These are phyloP conservation scores for Geopyxis carbonaria DNA, from an alignment of 495 filamentous ascomycete genomes.

Conservation along the genomic window DNA sequence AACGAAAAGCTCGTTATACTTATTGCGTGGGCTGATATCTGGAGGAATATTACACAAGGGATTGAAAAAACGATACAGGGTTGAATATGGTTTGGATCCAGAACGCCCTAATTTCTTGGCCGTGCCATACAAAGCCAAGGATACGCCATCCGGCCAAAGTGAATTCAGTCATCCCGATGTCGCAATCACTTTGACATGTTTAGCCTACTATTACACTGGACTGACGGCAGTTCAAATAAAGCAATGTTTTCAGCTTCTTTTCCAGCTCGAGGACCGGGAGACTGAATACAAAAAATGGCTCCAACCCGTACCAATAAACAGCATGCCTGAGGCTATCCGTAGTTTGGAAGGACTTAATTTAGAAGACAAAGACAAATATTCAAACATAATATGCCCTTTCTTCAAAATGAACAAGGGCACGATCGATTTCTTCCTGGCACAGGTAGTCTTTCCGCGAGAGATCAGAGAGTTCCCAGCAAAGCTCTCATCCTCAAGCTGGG, in stretches of 20 bases:
- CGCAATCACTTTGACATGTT: constrained; percentile 45
- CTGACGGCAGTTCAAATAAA: constrained; percentile 38
- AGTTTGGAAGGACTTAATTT: constrained; percentile 42
- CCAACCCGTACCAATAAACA: constrained; percentile 26
- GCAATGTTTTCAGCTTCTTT: constrained; percentile 33
- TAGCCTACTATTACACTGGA: constrained; percentile 54
- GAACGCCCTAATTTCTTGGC: constrained; percentile 40
- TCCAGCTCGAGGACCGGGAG: constrained; percentile 38
- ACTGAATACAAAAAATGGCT: constrained; percentile 41
- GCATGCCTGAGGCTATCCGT: constrained; percentile 26
- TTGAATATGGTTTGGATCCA: constrained; percentile 46
- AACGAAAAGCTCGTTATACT: constrained; percentile 31
- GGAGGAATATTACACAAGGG: constrained; percentile 37
- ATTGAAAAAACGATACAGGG: constrained; percentile 45
- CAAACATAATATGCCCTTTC: constrained; percentile 32
- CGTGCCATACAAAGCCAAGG: constrained; percentile 56
- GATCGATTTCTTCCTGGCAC: constrained; percentile 46
- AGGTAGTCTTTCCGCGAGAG: constrained; percentile 48
- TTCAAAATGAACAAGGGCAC: constrained; percentile 35
- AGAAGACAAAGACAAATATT: constrained; percentile 31
- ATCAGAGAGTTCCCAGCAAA: constrained; percentile 48
- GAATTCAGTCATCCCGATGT: constrained; percentile 66
- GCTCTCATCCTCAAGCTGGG: constrained; percentile 54
- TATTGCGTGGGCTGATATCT: constrained; percentile 46
- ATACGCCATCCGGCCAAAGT: constrained; percentile 40